Conservation (phyloP, 352 stramenopile species). For the Nothophytophthora sp. region DNA sequence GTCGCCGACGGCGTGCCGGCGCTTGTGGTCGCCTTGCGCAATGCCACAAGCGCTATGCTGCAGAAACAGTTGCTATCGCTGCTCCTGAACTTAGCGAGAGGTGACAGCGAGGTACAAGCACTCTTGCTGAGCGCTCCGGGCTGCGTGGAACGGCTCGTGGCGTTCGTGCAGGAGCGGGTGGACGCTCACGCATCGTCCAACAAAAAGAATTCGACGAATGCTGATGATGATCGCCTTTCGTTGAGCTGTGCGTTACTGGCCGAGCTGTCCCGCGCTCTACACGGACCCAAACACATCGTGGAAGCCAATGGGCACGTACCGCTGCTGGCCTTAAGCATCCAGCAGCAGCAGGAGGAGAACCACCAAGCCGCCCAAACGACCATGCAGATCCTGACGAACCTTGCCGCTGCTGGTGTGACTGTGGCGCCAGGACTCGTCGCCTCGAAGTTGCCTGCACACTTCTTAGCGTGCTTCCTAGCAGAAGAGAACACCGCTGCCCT, state of each 20-base stretch:
- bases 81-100: constrained; percentile 43
- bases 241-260: constrained; percentile 46
- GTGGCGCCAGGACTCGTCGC: constrained; percentile 29
- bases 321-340: constrained; percentile 44
- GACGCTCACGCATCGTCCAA: constrained; percentile 2
- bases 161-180: constrained; percentile 45
- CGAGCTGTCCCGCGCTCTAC: constrained; percentile 36
- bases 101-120: constrained; percentile 67
- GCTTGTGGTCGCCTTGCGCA: constrained; percentile 46
- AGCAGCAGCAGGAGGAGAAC: constrained; percentile 25
- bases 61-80: constrained; percentile 54
- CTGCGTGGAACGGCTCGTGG: constrained; percentile 41
- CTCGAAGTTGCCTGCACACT: constrained; percentile 52
- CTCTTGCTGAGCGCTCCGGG: constrained; percentile 47
- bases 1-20: constrained; percentile 74
- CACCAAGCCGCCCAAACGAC: constrained; percentile 26
- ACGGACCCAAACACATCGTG: constrained; percentile 38
- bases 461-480: constrained; percentile 37
- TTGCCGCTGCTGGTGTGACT: constrained; percentile 25
- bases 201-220: constrained; percentile 15
- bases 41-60: constrained; percentile 29
- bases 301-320: constrained; percentile 35
- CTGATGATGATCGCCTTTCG: constrained; percentile 36
- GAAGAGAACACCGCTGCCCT: not conserved
- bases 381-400: constrained; percentile 52